These are phyloP conservation scores for Oropetium thomaeum DNA, from an alignment of 176 grass and related monocot genomes.

Conservation along the genomic window DNA sequence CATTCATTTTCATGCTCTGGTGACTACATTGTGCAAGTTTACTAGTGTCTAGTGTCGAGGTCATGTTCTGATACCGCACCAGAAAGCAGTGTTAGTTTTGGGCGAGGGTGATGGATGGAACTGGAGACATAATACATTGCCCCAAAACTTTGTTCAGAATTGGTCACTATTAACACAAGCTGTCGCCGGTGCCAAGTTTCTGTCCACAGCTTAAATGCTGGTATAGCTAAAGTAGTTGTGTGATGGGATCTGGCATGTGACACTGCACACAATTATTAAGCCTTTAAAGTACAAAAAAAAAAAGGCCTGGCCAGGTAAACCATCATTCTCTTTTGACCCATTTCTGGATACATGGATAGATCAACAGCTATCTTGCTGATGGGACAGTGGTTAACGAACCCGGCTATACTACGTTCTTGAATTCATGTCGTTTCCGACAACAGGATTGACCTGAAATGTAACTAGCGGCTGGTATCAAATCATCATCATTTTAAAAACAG, in stretches of 20 bases:
- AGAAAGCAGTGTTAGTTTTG: not conserved
- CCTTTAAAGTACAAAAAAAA: not conserved
- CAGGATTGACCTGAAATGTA: no score
- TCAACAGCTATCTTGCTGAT: not conserved
- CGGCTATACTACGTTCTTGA: no score
- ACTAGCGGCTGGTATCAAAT: no score
- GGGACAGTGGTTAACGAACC: not conserved
- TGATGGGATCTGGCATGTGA: not conserved
- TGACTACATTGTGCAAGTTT: not conserved
- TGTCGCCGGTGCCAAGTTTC: not conserved
- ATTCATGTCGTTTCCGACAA: no score
- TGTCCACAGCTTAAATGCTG: not conserved
- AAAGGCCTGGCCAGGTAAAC: not conserved
- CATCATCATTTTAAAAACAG: no score
- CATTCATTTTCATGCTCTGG: not conserved
- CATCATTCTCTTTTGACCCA: not conserved
- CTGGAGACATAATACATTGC: not conserved
- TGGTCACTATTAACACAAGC: not conserved
- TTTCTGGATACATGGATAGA: not conserved
- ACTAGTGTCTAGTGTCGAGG: not conserved
- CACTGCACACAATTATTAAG: not conserved
- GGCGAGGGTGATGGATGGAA: not conserved
- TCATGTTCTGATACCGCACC: not conserved
- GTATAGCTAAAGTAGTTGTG: not conserved
- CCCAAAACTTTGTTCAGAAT: not conserved